A percentile compares a stretch with the other conserved stretches of the same genome.
Evolutionary conservation across 2,329 filamentous ascomycete species (phyloP).

Genomic region (Aspergillus pseudoterreus): DNA sequence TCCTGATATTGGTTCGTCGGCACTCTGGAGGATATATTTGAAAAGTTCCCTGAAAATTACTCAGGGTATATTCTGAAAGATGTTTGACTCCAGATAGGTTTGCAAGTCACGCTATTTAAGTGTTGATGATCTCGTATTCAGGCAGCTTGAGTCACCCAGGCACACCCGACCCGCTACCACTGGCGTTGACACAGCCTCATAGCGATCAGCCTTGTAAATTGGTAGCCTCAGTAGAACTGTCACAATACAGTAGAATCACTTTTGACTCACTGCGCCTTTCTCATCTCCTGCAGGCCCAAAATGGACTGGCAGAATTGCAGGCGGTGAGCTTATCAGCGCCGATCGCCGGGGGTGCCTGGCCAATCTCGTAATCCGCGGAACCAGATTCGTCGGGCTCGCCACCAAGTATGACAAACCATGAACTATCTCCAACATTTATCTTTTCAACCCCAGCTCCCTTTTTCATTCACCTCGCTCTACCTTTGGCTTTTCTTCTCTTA

Average conservation of each 20-base stretch:
- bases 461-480: background rate
- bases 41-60: background rate
- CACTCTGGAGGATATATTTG: too few species aligned
- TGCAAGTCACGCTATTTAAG: too few species aligned
- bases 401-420: slow-evolving; percentile 31
- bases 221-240: too few species aligned
- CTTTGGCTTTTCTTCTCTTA: background rate
- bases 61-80: background rate
- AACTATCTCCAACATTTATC: slow-evolving; percentile 8
- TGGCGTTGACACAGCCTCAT: too few species aligned
- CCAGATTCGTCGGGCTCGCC: slow-evolving; percentile 19
- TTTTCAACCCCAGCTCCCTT: background rate
- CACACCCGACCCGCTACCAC: too few species aligned
- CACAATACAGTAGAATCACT: background rate
- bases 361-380: slow-evolving; percentile 5
- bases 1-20: too few species aligned
- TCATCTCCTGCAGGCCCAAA: background rate
- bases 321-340: slow-evolving; percentile 29
- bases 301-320: slow-evolving; percentile 6
- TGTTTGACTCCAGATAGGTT: too few species aligned
- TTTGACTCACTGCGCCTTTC: background rate
- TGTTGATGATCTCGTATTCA: too few species aligned
- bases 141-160: too few species aligned
- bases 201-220: too few species aligned
- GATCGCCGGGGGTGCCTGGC: slow-evolving; percentile 13